phyloP scores from a whole-genome alignment of 208 protist species.

The Acanthamoeba lenticulata region DNA sequence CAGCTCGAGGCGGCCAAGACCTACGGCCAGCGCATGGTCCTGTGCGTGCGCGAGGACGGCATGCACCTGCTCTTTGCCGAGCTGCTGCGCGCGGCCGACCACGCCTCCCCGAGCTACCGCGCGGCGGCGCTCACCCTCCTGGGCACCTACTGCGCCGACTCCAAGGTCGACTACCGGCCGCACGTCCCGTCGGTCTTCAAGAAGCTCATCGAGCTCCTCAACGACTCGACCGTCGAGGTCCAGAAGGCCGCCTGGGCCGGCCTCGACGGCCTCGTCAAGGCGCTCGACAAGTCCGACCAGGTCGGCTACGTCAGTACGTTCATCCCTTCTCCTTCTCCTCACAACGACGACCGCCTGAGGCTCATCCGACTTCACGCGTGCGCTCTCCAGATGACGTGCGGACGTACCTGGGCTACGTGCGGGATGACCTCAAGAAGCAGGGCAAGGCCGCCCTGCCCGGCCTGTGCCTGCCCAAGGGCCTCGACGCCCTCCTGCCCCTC shows the following conservation, averaged over 20 bases:
- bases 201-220: slow-evolving; percentile 74
- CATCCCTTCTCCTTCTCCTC: no score
- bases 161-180: slow-evolving; percentile 2
- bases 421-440: slow-evolving; percentile 64
- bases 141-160: slow-evolving; percentile 69
- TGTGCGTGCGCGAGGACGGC: slow-evolving; percentile 65
- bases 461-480: slow-evolving; percentile 84
- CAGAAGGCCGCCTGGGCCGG: slow-evolving; percentile 71
- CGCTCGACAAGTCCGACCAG: slow-evolving; percentile 77
- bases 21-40: slow-evolving; percentile 54
- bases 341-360: no score
- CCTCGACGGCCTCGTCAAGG: slow-evolving; percentile 59
- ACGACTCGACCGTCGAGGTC: slow-evolving; percentile 73
- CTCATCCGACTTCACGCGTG: no score
- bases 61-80: slow-evolving; percentile 72
- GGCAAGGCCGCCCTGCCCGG: slow-evolving; percentile 73
- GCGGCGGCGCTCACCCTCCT: slow-evolving; percentile 26
- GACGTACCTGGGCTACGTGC: slow-evolving; percentile 37
- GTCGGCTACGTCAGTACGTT: slow-evolving; percentile 18
- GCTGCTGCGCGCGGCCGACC: slow-evolving; percentile 45
- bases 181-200: slow-evolving; percentile 67
- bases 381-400: not conserved
- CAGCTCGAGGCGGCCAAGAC: slow-evolving; percentile 47
- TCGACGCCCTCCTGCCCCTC: slow-evolving; percentile 85
- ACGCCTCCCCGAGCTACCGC: not conserved